Conservation (phyloP, 148 eudicot species). For the Camellia sinensis region DNA sequence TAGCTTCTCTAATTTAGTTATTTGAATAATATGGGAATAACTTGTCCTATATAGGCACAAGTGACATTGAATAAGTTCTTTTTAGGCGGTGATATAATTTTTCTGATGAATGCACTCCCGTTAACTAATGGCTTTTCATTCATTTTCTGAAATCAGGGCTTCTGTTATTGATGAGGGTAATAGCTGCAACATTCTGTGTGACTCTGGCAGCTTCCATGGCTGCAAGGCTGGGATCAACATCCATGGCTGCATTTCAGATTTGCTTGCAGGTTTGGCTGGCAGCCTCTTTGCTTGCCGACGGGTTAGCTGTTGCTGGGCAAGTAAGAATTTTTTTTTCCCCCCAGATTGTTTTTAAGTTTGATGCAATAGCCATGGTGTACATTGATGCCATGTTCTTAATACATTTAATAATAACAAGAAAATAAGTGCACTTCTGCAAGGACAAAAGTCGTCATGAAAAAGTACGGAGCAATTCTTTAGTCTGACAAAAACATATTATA, state of each 20-base stretch:
- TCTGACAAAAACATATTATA: not conserved
- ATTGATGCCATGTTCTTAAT: not conserved
- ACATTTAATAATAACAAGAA: not conserved
- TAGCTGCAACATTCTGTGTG: constrained; percentile 38
- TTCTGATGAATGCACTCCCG: not conserved
- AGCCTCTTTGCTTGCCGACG: constrained; percentile 35
- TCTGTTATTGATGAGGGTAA: constrained; percentile 27
- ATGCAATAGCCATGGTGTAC: not conserved
- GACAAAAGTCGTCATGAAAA: not conserved
- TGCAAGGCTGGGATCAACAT: constrained; percentile 29
- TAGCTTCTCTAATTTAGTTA: not conserved
- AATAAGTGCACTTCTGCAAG: not conserved
- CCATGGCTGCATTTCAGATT: constrained; percentile 40
- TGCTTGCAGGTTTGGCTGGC: constrained; percentile 42
- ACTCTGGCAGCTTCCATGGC: constrained; percentile 37
- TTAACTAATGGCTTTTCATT: not conserved
- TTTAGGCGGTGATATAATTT: not conserved
- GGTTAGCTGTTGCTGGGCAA: constrained; percentile 38
- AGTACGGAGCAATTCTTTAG: not conserved
- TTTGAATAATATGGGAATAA: not conserved
- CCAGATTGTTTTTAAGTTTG: not conserved
- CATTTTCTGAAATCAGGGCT: constrained; percentile 15
- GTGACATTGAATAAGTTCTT: not conserved
- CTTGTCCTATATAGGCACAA: not conserved
- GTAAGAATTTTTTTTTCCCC: constrained; percentile 6